Conservation (phyloP, 2,329 filamentous ascomycete species). For the Blastomyces gilchristii region DNA sequence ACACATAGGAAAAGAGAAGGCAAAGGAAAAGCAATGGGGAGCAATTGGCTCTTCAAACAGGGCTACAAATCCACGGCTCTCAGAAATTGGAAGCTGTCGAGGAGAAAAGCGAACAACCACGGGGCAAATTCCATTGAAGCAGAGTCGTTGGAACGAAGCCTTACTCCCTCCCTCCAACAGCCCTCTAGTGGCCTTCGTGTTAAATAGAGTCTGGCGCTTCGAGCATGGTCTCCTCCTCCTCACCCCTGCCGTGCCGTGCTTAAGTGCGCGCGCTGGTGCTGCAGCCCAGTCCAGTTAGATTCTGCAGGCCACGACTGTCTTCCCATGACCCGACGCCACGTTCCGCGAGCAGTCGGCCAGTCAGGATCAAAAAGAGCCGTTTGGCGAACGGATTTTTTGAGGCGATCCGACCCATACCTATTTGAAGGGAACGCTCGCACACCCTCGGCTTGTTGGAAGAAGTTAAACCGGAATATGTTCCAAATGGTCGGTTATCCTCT, state of each 20-base stretch:
- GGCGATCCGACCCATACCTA: neutral
- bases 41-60: slow-evolving; percentile 1
- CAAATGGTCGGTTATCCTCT: neutral
- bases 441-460: neutral
- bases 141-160: neutral
- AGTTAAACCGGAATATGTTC: neutral
- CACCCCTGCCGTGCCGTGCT: neutral
- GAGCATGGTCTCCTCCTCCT: neutral
- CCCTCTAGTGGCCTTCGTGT: neutral
- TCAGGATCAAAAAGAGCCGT: neutral
- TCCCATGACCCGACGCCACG: neutral
- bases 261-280: neutral
- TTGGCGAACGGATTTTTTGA: neutral
- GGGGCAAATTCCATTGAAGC: neutral
- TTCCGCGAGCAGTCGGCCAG: neutral
- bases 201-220: neutral
- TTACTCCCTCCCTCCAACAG: neutral
- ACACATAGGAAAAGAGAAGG: neutral
- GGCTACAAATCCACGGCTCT: slow-evolving; percentile 5
- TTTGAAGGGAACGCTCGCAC: neutral
- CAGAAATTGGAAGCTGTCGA: neutral
- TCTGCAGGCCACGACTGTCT: neutral
- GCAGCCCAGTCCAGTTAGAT: slow-evolving; percentile 3
- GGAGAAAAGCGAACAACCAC: neutral
- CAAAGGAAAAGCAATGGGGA: neutral